A percentile compares a stretch with the other conserved stretches of the same genome.
Evolutionary conservation across 768 basidiomycete genomes (phyloP).

Genomic region (Tulasnella sp.): DNA sequence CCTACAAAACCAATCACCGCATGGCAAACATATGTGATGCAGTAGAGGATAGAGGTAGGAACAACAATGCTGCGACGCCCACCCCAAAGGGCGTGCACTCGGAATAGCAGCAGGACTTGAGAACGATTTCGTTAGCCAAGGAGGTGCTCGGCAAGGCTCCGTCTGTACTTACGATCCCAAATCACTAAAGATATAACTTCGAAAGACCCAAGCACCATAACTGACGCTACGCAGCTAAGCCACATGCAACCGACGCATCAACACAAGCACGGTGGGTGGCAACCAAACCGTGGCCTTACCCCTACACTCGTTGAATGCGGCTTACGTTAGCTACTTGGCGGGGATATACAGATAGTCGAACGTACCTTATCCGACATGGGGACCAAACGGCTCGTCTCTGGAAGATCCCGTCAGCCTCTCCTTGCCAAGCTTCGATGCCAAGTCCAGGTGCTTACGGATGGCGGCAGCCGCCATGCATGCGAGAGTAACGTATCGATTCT

Average conservation of each 20-base stretch:
- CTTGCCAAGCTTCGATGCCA: background rate
- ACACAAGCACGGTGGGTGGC: background rate
- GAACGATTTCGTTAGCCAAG: background rate
- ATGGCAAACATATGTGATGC: background rate
- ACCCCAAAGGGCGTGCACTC: background rate
- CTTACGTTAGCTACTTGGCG: background rate
- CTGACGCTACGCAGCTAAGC: no score
- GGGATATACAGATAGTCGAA: background rate
- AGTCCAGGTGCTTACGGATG: background rate
- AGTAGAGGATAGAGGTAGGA: background rate
- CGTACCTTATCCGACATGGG: background rate
- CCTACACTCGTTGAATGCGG: background rate
- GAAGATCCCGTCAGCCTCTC: background rate
- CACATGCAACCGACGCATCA: no score
- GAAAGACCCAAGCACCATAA: background rate
- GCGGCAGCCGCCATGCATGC: background rate
- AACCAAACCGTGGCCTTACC: background rate
- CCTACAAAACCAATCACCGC: background rate
- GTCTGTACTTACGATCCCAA: background rate
- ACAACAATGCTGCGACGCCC: background rate
- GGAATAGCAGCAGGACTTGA: background rate
- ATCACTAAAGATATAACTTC: background rate
- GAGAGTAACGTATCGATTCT: background rate
- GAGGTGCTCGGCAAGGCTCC: background rate
- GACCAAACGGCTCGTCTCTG: background rate